phyloP scores from a whole-genome alignment of 129 eudicot species.

The Chrysanthemum lavandulifolium region DNA sequence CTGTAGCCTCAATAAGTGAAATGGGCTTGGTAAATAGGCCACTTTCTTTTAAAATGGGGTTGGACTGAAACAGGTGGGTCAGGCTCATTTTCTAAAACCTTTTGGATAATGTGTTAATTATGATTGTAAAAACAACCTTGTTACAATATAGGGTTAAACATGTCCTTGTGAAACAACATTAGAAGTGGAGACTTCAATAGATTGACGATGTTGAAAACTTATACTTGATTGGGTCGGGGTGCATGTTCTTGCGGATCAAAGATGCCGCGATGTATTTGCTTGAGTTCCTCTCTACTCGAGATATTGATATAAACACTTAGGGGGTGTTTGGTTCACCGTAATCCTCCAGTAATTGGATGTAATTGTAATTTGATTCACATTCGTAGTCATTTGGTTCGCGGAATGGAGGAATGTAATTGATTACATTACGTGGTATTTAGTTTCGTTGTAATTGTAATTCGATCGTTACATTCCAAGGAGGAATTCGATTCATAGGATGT shows the following conservation, averaged over 20 bases:
- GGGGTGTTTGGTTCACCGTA: too few species aligned
- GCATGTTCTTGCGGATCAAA: conserved; percentile 1
- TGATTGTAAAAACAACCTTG: neutral
- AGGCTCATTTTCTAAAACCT: neutral
- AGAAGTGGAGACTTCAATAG: conserved; percentile 4
- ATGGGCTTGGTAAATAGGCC: neutral
- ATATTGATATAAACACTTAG: conserved; percentile 13
- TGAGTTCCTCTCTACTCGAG: conserved; percentile 21
- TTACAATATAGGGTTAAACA: conserved; percentile 5
- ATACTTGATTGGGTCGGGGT: neutral
- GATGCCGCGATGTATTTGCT: conserved; percentile 2
- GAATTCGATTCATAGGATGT: too few species aligned
- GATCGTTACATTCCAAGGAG: too few species aligned
- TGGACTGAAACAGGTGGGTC: too few species aligned
- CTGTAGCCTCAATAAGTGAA: conserved; percentile 51
- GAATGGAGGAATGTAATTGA: too few species aligned
- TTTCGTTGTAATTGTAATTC: too few species aligned
- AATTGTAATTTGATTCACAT: too few species aligned
- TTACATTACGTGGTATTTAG: too few species aligned
- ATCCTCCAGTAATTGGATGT: too few species aligned
- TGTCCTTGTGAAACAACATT: conserved; percentile 11
- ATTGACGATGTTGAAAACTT: conserved; percentile 31
- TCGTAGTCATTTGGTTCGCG: too few species aligned
- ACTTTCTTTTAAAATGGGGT: too few species aligned
- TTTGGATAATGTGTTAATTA: neutral